These are phyloP conservation scores for Leishmania major DNA, from an alignment of 208 protist species.

Conservation along the genomic window DNA sequence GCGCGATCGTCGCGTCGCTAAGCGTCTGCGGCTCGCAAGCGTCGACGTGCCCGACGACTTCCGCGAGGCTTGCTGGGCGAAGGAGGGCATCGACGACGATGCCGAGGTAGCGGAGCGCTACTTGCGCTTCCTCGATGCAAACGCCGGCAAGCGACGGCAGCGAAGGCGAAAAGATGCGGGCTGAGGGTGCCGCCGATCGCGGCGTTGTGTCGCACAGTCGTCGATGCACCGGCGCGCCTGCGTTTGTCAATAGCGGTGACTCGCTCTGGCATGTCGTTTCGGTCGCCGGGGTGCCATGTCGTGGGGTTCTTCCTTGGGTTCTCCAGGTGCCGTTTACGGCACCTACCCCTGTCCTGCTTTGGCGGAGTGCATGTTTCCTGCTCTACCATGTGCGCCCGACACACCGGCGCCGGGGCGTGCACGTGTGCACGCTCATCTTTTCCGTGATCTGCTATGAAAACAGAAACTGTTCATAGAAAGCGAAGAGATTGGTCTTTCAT, in stretches of 20 bases:
- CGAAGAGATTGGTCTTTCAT: neutral
- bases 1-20: slow-evolving; percentile 19
- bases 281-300: no score
- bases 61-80: slow-evolving; percentile 30
- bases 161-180: neutral
- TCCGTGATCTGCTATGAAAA: neutral
- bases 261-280: neutral
- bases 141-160: neutral
- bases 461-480: neutral
- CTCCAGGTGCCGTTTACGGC: neutral
- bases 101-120: slow-evolving; percentile 31
- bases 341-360: neutral
- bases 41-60: slow-evolving; percentile 33
- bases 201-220: neutral
- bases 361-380: neutral
- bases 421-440: neutral
- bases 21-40: slow-evolving; percentile 26
- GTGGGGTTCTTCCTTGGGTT: neutral
- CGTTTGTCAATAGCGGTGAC: neutral
- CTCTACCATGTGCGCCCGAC: neutral
- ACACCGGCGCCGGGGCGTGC: neutral
- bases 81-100: slow-evolving; percentile 47
- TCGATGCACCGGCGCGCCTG: neutral
- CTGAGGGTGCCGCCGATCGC: neutral
- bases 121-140: slow-evolving; percentile 16